These are phyloP conservation scores for Actinomortierella ambigua DNA, from an alignment of 371 early-diverging fungal species.

Conservation along the genomic window DNA sequence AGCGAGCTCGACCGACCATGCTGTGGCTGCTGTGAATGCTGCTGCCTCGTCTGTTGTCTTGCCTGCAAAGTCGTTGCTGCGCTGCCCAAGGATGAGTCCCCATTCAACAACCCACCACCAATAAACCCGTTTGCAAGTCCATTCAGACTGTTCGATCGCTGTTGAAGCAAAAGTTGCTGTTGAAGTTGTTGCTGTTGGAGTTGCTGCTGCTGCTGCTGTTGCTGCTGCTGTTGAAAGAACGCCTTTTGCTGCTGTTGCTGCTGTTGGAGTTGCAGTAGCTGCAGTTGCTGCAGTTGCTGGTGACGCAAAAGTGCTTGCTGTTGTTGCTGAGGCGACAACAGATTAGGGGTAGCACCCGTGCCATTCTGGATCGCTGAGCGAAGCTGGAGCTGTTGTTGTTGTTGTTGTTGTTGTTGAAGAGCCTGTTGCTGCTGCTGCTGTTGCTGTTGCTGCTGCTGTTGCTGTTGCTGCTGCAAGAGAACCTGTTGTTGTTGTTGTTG, in stretches of 20 bases:
- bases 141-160: neutral
- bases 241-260: slow-evolving; percentile 9
- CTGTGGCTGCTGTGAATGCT: neutral
- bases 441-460: slow-evolving; percentile 27
- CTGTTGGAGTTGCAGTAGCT: slow-evolving; percentile 9
- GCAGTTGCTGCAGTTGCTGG: slow-evolving; percentile 27
- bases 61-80: slow-evolving; percentile 4
- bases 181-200: neutral
- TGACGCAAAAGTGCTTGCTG: slow-evolving; percentile 13
- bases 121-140: too few species aligned
- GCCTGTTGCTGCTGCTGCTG: slow-evolving; percentile 12
- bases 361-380: neutral
- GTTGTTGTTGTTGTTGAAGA: slow-evolving; percentile 11
- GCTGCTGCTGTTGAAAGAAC: neutral
- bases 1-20: neutral
- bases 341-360: neutral
- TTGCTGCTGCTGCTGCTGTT: slow-evolving; percentile 9
- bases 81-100: slow-evolving; percentile 8
- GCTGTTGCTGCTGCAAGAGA: slow-evolving; percentile 16
- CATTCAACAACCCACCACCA: too few species aligned
- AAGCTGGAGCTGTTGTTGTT: slow-evolving; percentile 9
- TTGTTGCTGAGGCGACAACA: slow-evolving; percentile 12
- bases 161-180: slow-evolving; percentile 7
- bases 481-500: slow-evolving; percentile 20
- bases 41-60: neutral